Conservation (phyloP, 2,329 filamentous ascomycete genomes). For the Mycogone perniciosa region DNA sequence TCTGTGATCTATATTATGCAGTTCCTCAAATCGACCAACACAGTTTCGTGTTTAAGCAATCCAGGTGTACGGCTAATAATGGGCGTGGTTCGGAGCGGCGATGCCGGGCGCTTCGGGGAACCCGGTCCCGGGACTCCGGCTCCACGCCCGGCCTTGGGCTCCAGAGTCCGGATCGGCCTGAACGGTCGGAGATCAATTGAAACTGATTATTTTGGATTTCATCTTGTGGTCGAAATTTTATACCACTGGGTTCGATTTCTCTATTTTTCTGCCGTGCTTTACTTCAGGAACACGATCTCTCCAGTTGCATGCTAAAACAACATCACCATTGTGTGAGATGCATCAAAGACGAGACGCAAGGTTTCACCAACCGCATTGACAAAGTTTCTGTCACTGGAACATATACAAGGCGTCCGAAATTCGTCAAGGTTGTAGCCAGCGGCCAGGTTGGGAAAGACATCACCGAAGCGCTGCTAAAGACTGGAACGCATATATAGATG, state of each 20-base stretch:
- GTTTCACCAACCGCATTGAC: slow-evolving; percentile 36
- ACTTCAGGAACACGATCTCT: too few relatives aligned
- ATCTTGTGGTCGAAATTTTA: too few relatives aligned
- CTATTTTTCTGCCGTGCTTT: not conserved
- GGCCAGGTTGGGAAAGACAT: slow-evolving; percentile 38
- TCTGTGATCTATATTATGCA: not conserved
- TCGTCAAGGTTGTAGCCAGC: not conserved
- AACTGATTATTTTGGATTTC: too few relatives aligned
- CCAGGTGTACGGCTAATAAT: not conserved
- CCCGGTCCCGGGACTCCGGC: not conserved
- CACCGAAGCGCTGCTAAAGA: slow-evolving; percentile 36
- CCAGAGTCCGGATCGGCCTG: too few relatives aligned
- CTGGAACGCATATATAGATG: slow-evolving; percentile 44
- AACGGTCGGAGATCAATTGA: too few relatives aligned
- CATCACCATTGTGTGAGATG: slow-evolving; percentile 13
- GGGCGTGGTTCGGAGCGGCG: too few relatives aligned
- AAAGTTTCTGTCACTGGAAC: slow-evolving; percentile 41
- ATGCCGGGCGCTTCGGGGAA: not conserved
- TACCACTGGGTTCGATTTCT: not conserved
- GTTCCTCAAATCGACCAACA: not conserved
- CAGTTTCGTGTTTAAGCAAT: not conserved
- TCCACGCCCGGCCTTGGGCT: too few relatives aligned
- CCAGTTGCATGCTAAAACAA: too few relatives aligned
- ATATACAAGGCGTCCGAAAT: not conserved
- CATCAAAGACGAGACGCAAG: slow-evolving; percentile 30